Conservation (phyloP, 192 early-diverging fungal species). For the Coemansia sp. region DNA sequence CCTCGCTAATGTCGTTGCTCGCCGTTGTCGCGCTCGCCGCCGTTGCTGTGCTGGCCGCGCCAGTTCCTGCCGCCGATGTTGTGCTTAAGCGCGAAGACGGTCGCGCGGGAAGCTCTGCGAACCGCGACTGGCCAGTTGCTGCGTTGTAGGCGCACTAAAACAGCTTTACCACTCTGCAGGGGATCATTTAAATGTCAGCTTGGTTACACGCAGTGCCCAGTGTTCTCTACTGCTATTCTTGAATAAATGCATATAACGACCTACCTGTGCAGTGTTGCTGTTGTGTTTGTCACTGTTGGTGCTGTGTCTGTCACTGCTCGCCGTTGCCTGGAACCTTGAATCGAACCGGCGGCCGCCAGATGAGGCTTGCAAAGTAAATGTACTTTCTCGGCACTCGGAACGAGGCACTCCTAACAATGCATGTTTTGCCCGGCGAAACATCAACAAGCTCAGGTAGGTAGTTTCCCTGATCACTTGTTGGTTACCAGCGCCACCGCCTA, state of each 20-base stretch:
- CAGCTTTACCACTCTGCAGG: neutral
- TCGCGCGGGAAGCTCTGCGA: conserved; percentile 16
- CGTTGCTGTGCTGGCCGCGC: conserved; percentile 29
- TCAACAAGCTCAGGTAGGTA: too few relatives aligned
- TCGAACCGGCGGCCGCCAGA: too few relatives aligned
- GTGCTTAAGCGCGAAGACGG: conserved; percentile 7
- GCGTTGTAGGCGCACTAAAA: conserved; percentile 15
- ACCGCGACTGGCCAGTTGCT: conserved; percentile 51
- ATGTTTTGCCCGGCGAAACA: too few relatives aligned
- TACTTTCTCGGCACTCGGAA: too few relatives aligned
- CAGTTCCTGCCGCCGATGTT: conserved; percentile 12
- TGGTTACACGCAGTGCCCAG: neutral
- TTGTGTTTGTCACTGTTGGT: too few relatives aligned
- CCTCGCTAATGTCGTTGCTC: conserved; percentile 21
- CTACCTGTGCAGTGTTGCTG: too few relatives aligned
- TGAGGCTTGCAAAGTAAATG: too few relatives aligned
- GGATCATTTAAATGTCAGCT: neutral
- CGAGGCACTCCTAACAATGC: too few relatives aligned
- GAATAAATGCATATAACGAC: neutral
- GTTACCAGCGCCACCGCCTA: too few relatives aligned
- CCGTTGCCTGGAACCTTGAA: too few relatives aligned
- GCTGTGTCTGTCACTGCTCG: too few relatives aligned
- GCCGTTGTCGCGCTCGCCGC: conserved; percentile 19
- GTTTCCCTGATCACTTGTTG: too few relatives aligned
- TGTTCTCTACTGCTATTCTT: neutral